phyloP scores from a whole-genome alignment of 345 rosid species.

The Hypericum androsaemum region DNA sequence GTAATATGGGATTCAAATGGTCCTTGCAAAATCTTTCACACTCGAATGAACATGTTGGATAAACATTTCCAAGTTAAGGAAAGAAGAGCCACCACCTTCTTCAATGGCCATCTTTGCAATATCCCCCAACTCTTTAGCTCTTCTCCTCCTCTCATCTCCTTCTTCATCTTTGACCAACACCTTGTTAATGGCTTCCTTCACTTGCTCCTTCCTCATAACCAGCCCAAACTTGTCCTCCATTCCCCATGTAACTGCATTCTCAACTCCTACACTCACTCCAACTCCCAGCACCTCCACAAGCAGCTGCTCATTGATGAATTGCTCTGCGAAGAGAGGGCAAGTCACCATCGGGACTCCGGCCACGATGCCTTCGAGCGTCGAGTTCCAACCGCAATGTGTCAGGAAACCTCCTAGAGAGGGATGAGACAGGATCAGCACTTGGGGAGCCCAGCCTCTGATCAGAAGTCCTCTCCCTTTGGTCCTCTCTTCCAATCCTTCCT shows the following conservation, averaged over 20 bases:
- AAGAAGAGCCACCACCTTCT: slow-evolving; percentile 52
- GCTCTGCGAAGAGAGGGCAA: slow-evolving; percentile 74
- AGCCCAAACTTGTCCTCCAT: slow-evolving; percentile 61
- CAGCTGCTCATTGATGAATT: slow-evolving; percentile 62
- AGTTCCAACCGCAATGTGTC: slow-evolving; percentile 91
- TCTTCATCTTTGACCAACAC: slow-evolving; percentile 44
- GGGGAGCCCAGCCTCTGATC: slow-evolving; percentile 85
- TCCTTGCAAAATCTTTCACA: no score
- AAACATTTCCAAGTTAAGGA: slow-evolving; percentile 28
- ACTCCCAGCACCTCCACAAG: slow-evolving; percentile 48
- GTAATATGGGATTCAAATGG: no score
- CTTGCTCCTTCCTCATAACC: slow-evolving; percentile 37
- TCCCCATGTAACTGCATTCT: slow-evolving; percentile 60
- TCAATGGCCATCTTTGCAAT: slow-evolving; percentile 40
- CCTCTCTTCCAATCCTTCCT: slow-evolving; percentile 42
- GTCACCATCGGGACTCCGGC: slow-evolving; percentile 65
- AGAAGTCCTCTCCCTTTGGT: slow-evolving; percentile 47
- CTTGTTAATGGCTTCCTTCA: slow-evolving; percentile 30
- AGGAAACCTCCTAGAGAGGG: slow-evolving; percentile 55
- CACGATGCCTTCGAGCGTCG: slow-evolving; percentile 54
- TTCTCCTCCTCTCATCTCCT: slow-evolving; percentile 33
- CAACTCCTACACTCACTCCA: slow-evolving; percentile 56
- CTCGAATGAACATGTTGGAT: slow-evolving; percentile 26
- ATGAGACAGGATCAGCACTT: slow-evolving; percentile 61
- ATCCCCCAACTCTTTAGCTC: slow-evolving; percentile 32